Conservation (phyloP, 2,329 filamentous ascomycete species). For the Epichloe bromicola region DNA sequence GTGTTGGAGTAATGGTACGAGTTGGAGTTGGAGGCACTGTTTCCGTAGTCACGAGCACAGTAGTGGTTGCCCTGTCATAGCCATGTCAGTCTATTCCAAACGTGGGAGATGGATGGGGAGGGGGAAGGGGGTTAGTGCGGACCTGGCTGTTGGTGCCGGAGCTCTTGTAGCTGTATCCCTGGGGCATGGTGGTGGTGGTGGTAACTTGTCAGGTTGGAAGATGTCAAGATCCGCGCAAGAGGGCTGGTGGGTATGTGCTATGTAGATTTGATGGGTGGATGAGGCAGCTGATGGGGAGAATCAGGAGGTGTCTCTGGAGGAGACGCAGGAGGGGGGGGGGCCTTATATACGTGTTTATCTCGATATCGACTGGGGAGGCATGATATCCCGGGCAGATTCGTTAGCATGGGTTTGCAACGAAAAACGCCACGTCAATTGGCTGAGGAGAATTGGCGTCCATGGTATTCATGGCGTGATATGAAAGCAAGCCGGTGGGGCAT, state of each 20-base stretch:
- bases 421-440: too few species aligned
- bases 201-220: background rate
- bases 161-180: slow-evolving; percentile 30
- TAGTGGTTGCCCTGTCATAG: slow-evolving; percentile 52
- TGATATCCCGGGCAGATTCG: too few species aligned
- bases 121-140: slow-evolving; percentile 6
- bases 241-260: background rate
- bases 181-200: slow-evolving; percentile 7
- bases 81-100: background rate
- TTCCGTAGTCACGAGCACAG: slow-evolving; percentile 51
- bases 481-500: too few species aligned
- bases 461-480: too few species aligned
- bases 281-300: background rate
- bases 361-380: too few species aligned
- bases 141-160: slow-evolving; percentile 52
- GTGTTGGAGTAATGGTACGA: slow-evolving; percentile 56
- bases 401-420: too few species aligned
- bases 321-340: too few species aligned
- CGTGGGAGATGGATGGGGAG: too few species aligned
- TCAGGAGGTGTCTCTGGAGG: background rate
- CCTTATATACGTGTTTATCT: too few species aligned
- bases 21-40: slow-evolving; percentile 40
- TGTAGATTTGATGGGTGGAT: background rate
- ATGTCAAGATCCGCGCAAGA: background rate
- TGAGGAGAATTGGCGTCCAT: too few species aligned